A percentile compares a stretch with the other conserved stretches of the same genome.
phyloP scores from a whole-genome alignment of 768 basidiomycete species.

The Phanerochaete carnosa region DNA sequence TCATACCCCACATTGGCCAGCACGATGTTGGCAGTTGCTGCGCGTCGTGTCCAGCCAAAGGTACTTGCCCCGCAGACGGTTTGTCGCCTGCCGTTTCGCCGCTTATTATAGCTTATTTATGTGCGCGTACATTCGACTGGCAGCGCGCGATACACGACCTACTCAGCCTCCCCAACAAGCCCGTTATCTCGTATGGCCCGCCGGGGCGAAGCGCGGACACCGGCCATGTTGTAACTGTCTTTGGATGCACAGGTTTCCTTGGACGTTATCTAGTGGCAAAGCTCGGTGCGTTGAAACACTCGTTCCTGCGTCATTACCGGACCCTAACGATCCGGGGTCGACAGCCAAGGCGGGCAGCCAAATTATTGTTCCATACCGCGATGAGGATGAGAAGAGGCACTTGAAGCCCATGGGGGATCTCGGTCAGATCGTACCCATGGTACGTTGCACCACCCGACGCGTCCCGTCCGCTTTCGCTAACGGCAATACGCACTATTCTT shows the following conservation, averaged over 20 bases:
- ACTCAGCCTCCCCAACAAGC: constrained; percentile 56
- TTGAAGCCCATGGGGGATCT: constrained; percentile 94
- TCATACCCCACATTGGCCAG: constrained; percentile 20
- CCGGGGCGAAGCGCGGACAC: constrained; percentile 84
- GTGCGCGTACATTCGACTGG: not conserved
- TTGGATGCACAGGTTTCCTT: constrained; percentile 94
- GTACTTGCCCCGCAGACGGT: constrained; percentile 38
- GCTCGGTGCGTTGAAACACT: constrained; percentile 63
- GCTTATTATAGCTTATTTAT: not conserved
- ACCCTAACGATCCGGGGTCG: not conserved
- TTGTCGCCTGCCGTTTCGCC: not conserved
- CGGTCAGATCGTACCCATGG: constrained; percentile 94
- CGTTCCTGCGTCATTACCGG: not conserved
- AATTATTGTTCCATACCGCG: constrained; percentile 92
- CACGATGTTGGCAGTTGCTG: constrained; percentile 24
- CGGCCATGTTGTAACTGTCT: constrained; percentile 93
- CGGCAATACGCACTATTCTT: not conserved
- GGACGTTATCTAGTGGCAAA: constrained; percentile 93
- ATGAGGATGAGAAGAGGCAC: constrained; percentile 88
- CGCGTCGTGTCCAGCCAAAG: constrained; percentile 39
- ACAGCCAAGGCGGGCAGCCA: constrained; percentile 88
- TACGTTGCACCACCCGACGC: constrained; percentile 31
- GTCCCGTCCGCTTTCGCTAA: not conserved
- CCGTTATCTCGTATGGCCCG: constrained; percentile 72
- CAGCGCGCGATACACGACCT: constrained; percentile 79